A percentile compares a stretch with the other conserved stretches of the same genome.
phyloP scores from a whole-genome alignment of 139 green algal species.

The Picochlorum sp. region DNA sequence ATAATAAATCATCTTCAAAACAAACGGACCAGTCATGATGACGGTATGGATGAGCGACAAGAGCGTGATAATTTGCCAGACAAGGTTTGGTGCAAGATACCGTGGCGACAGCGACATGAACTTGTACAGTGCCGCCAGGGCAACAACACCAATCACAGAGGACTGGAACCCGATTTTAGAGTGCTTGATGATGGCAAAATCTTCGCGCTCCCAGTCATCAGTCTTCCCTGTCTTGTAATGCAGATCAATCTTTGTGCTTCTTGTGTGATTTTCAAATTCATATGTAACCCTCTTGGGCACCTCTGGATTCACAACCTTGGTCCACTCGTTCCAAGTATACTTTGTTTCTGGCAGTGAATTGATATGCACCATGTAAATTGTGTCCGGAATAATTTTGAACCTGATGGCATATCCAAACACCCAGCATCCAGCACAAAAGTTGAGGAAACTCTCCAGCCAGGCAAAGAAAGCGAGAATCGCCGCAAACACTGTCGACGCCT shows the following conservation, averaged over 20 bases:
- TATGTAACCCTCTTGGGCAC: background rate
- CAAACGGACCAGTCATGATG: slow-evolving; percentile 25
- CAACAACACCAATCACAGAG: slow-evolving; percentile 26
- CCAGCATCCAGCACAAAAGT: slow-evolving; percentile 42
- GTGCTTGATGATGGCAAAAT: slow-evolving; percentile 44
- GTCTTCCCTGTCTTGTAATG: slow-evolving; percentile 46
- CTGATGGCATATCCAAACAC: slow-evolving; percentile 36
- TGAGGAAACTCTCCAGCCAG: slow-evolving; percentile 33
- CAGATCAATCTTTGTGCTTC: slow-evolving; percentile 30
- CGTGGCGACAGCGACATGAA: slow-evolving; percentile 7
- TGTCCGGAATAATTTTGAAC: slow-evolving; percentile 28
- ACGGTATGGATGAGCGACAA: slow-evolving; percentile 23
- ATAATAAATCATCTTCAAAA: slow-evolving; percentile 36
- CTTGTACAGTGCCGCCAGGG: slow-evolving; percentile 28
- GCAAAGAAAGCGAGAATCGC: slow-evolving; percentile 14
- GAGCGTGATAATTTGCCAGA: slow-evolving; percentile 32
- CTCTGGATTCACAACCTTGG: slow-evolving; percentile 22
- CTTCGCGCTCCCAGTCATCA: slow-evolving; percentile 33
- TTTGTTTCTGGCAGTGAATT: slow-evolving; percentile 31
- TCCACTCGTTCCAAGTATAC: slow-evolving; percentile 28
- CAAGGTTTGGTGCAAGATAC: slow-evolving; percentile 7
- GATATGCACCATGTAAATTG: slow-evolving; percentile 37
- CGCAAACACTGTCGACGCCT: slow-evolving; percentile 16
- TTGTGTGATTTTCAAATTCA: slow-evolving; percentile 10
- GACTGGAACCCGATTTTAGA: slow-evolving; percentile 41